phyloP scores from a whole-genome alignment of 2,329 filamentous ascomycete species.

The Aaosphaeria pasadenensis region DNA sequence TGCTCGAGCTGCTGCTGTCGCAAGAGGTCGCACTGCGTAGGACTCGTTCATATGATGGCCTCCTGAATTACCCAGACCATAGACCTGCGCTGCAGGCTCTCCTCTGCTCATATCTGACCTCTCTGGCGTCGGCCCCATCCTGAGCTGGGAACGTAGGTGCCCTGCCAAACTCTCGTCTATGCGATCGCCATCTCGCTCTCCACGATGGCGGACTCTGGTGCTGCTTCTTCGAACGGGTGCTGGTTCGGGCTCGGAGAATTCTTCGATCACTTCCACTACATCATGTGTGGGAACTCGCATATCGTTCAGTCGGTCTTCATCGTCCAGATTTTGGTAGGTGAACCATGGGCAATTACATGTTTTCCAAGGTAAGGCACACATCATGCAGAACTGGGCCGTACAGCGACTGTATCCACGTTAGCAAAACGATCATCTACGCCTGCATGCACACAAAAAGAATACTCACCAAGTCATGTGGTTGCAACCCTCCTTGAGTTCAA shows the following conservation, averaged over 20 bases:
- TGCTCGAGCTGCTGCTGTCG: slow-evolving; percentile 24
- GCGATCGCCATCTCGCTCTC: slow-evolving; percentile 43
- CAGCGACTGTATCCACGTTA: slow-evolving; percentile 57
- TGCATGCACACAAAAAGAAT: neutral
- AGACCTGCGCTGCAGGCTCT: slow-evolving; percentile 47
- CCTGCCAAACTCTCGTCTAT: slow-evolving; percentile 51
- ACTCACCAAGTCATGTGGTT: slow-evolving; percentile 85
- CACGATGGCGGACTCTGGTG: slow-evolving; percentile 21
- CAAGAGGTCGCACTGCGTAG: slow-evolving; percentile 31
- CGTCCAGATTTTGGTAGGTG: slow-evolving; percentile 54
- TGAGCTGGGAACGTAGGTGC: slow-evolving; percentile 48
- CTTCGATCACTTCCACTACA: slow-evolving; percentile 30
- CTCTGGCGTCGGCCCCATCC: slow-evolving; percentile 19
- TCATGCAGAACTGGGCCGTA: slow-evolving; percentile 81
- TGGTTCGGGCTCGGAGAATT: slow-evolving; percentile 20
- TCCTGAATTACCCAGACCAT: slow-evolving; percentile 51
- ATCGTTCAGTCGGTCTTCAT: slow-evolving; percentile 51
- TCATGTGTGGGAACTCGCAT: slow-evolving; percentile 29
- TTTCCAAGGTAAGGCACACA: slow-evolving; percentile 80
- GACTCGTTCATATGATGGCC: slow-evolving; percentile 61
- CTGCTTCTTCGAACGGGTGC: slow-evolving; percentile 23
- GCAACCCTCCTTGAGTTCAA: slow-evolving; percentile 78
- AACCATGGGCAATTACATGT: slow-evolving; percentile 80
- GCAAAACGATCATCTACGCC: neutral
- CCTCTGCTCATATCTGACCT: slow-evolving; percentile 22